Evolutionary conservation across 106 monocot genomes (phyloP), one percentile per base, ranked within the genome.

Genomic region (Chionographis japonica): DNA sequence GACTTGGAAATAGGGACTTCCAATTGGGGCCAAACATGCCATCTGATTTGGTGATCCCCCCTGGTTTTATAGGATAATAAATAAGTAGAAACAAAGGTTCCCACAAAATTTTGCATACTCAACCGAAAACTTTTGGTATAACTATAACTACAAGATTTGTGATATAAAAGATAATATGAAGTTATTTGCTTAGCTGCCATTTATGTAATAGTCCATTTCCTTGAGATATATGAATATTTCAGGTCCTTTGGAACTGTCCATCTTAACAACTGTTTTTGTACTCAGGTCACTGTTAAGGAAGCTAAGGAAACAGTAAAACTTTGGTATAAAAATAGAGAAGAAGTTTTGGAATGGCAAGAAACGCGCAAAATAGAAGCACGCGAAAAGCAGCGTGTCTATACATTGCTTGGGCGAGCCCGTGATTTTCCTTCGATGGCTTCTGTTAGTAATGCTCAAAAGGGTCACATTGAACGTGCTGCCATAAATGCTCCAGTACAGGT

Each of bases 401-500:
- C 93, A 20, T 83, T 93, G 58, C 83, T 99, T 55, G 98, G 98
- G 37, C 72, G 98, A 18, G 81, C 78, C 54, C 87, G 98, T 37
- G 76, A 69, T 50, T 99, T 99, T 68, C 98, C 98, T 57, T 80
- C 69, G 43, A 57, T 78, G 49, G 52, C 59, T 50, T 61, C 58
- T 55, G 77, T 72, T 37, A 86, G 77, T 66, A 60, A 77, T 75
- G 60, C 78, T 58, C 87, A 83, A 53, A 99, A 63, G 66, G 83
- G 90, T 54, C 98, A 99, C 71, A 99, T 93, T 76, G 87, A 90
- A 54, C 75, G 98, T 65, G 98, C 98, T 64, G 98, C 98, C 54
- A 99, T 99, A 50, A 99, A 99, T 86, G 87, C 98, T 66, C 98
- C 98, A 58, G 93, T 99, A n/a, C 98, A 93, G 90, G 97, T 92